A percentile compares a stretch with the other conserved stretches of the same genome.
Conservation (phyloP, 352 stramenopile species). For the Phytophthora sp. region DNA sequence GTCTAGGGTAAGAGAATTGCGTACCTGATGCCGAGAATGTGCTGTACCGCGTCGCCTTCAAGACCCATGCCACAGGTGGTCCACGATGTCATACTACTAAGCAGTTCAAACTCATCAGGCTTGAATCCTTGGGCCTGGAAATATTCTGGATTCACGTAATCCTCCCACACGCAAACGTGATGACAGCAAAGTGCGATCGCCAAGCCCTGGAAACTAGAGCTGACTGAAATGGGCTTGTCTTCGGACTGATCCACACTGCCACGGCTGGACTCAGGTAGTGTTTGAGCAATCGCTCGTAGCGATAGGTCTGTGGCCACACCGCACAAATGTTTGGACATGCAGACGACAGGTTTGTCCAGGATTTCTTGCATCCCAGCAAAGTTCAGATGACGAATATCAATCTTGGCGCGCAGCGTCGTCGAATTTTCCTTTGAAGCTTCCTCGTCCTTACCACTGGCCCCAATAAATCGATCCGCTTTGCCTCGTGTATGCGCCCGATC, state of each 20-base stretch:
- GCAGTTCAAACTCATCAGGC: constrained; percentile 60
- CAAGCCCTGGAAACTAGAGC: constrained; percentile 56
- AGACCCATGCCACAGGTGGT: constrained; percentile 78
- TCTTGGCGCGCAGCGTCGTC: constrained; percentile 69
- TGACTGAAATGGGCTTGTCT: constrained; percentile 22
- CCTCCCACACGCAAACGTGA: constrained; percentile 73
- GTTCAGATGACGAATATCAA: constrained; percentile 88
- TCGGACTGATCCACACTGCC: constrained; percentile 4
- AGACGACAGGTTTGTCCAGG: constrained; percentile 55
- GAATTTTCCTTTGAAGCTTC: constrained; percentile 31
- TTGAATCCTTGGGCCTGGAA: constrained; percentile 63
- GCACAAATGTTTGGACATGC: constrained; percentile 89
- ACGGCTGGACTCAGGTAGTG: constrained; percentile 33
- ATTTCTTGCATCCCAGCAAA: constrained; percentile 70
- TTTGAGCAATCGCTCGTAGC: constrained; percentile 68
- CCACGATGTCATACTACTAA: constrained; percentile 81
- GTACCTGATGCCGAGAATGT: constrained; percentile 72
- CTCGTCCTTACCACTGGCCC: constrained; percentile 29
- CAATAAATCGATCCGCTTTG: constrained; percentile 81
- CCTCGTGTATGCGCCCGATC: constrained; percentile 73
- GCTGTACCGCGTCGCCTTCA: constrained; percentile 66
- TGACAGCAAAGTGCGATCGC: constrained; percentile 84
- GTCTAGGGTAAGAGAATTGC: too few relatives aligned
- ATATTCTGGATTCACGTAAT: constrained; percentile 76
- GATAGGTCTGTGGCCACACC: constrained; percentile 85